A percentile compares a stretch with the other conserved stretches of the same genome.
These are phyloP conservation scores for Cordyceps fumosorosea DNA, from an alignment of 2,329 filamentous ascomycete genomes.

Conservation along the genomic window DNA sequence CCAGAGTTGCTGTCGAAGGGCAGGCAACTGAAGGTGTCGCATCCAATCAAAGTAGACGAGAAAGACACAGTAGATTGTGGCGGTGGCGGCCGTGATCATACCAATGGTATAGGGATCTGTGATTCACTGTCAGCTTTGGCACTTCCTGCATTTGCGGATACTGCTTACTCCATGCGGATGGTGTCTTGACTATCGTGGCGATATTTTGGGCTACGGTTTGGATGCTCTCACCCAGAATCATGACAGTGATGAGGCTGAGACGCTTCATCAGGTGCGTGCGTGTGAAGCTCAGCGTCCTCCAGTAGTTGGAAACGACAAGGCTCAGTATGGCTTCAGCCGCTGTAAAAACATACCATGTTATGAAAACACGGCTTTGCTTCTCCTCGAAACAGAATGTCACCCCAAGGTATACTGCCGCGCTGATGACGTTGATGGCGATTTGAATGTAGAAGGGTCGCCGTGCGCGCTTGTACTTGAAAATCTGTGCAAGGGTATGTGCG, in stretches of 20 bases:
- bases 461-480: conserved; percentile 33
- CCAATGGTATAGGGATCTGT: conserved; percentile 33
- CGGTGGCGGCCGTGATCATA: conserved; percentile 31
- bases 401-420: conserved; percentile 34
- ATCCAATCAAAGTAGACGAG: conserved; percentile 55
- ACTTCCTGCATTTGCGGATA: neutral
- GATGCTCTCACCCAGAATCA: conserved; percentile 60
- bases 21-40: conserved; percentile 52
- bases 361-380: conserved; percentile 28
- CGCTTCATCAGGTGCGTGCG: conserved; percentile 57
- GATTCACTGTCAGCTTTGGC: neutral
- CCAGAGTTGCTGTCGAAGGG: conserved; percentile 54
- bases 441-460: conserved; percentile 30
- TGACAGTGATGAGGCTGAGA: conserved; percentile 57
- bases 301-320: conserved; percentile 47
- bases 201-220: conserved; percentile 50
- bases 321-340: conserved; percentile 44
- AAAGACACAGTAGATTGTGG: conserved; percentile 40
- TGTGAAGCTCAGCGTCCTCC: conserved; percentile 52
- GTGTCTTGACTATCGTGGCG: conserved; percentile 39
- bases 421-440: conserved; percentile 28
- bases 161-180: conserved; percentile 33
- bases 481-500: conserved; percentile 37
- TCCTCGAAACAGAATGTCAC: conserved; percentile 33
- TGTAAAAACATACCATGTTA: conserved; percentile 48